Conservation (phyloP, 768 basidiomycete genomes). For the Tephrocybe rancida region DNA sequence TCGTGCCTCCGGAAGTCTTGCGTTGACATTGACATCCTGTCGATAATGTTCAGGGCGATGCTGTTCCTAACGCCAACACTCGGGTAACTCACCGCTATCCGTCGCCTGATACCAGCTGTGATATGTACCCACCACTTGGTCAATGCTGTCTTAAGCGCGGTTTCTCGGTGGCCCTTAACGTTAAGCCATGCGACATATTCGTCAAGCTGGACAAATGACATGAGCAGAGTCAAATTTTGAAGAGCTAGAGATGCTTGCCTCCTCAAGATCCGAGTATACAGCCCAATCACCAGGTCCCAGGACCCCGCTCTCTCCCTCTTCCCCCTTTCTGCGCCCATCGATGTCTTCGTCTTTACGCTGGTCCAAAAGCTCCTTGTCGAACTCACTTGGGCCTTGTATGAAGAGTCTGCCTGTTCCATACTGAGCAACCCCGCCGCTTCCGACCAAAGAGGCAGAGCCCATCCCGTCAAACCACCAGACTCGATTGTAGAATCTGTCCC, state of each 20-base stretch:
- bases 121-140: conserved; percentile 87
- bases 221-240: conserved; percentile 4
- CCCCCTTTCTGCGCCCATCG: conserved; percentile 62
- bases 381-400: conserved; percentile 87
- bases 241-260: conserved; percentile 53
- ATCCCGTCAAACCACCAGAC: conserved; percentile 99
- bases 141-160: conserved; percentile 74
- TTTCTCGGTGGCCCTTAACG: conserved; percentile 87
- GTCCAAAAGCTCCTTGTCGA: conserved; percentile 73
- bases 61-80: neutral
- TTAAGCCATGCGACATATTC: conserved; percentile 90
- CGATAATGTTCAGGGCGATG: conserved; percentile 12
- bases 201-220: conserved; percentile 63
- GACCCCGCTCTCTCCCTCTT: conserved; percentile 79
- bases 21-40: conserved; percentile 70
- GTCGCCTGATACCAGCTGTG: conserved; percentile 75
- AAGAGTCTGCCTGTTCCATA: conserved; percentile 92
- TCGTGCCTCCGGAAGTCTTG: conserved; percentile 77
- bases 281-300: conserved; percentile 86
- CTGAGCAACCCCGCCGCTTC: conserved; percentile 74
- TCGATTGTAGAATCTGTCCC: conserved; percentile 92
- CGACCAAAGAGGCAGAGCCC: conserved; percentile 80
- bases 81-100: conserved; percentile 60
- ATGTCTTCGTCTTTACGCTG: conserved; percentile 62
- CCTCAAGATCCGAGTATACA: conserved; percentile 83